These are phyloP conservation scores for Mortierella sp. DNA, from an alignment of 371 early-diverging fungal species.

Conservation along the genomic window DNA sequence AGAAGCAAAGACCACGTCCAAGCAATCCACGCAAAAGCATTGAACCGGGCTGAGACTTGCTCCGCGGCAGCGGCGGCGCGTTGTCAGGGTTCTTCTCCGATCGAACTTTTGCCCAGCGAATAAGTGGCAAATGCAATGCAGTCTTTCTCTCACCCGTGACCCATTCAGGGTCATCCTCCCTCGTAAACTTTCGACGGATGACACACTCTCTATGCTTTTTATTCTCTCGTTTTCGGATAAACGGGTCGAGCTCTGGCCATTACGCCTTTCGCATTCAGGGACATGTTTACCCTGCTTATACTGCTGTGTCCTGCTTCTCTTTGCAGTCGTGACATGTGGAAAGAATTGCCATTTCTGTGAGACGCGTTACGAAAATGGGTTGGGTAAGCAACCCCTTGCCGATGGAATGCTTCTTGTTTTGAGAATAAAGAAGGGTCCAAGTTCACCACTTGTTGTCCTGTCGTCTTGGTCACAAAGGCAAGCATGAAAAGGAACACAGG, in stretches of 20 bases:
- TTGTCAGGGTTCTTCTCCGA: not conserved
- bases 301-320: not conserved
- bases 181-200: not conserved
- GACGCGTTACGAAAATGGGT: not conserved
- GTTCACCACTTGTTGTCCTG: not conserved
- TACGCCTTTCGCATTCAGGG: not conserved
- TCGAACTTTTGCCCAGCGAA: not conserved
- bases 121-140: not conserved
- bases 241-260: not conserved
- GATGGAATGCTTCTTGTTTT: not conserved
- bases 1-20: slow-evolving; percentile 6
- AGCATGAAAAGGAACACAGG: not conserved
- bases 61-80: not conserved
- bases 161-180: not conserved
- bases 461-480: not conserved
- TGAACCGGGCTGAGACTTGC: slow-evolving; percentile 9
- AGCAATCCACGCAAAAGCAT: not conserved
- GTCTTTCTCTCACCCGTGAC: not conserved
- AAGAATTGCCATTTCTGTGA: not conserved
- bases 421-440: not conserved
- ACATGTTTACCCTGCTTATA: not conserved
- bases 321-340: not conserved
- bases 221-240: not conserved
- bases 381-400: not conserved
- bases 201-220: not conserved